These are phyloP conservation scores for Malus sieversii DNA, from an alignment of 306 rosid genomes.

Conservation along the genomic window DNA sequence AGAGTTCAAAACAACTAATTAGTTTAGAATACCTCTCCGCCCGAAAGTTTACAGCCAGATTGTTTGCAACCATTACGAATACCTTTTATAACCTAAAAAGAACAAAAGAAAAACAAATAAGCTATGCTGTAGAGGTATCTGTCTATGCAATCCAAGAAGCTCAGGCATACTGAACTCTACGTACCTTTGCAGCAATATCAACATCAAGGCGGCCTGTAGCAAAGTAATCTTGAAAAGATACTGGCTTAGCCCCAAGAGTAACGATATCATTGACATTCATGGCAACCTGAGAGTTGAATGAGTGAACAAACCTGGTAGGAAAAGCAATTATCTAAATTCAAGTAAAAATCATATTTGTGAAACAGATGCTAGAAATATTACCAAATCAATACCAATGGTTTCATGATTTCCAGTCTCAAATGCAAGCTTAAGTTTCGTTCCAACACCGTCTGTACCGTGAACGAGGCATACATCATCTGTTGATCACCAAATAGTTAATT, in stretches of 20 bases:
- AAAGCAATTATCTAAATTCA: too few relatives aligned
- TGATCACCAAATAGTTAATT: background rate
- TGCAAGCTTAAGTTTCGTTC: slow-evolving; percentile 84
- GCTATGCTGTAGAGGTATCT: background rate
- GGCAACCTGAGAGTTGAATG: slow-evolving; percentile 52
- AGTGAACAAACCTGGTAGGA: background rate
- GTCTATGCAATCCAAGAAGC: background rate
- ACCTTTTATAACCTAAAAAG: slow-evolving; percentile 71
- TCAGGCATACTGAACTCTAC: slow-evolving; percentile 5
- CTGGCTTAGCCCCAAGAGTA: slow-evolving; percentile 90
- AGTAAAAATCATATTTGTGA: background rate
- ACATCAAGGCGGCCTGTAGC: slow-evolving; percentile 85
- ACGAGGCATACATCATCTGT: slow-evolving; percentile 77
- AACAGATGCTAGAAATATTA: slow-evolving; percentile 6
- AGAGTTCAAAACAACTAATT: background rate
- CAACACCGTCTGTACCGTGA: slow-evolving; percentile 93
- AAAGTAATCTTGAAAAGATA: slow-evolving; percentile 88
- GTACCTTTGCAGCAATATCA: slow-evolving; percentile 77
- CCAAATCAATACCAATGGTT: slow-evolving; percentile 96
- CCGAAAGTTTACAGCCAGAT: slow-evolving; percentile 77
- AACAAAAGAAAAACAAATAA: background rate
- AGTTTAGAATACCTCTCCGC: slow-evolving; percentile 73
- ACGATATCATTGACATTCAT: slow-evolving; percentile 94
- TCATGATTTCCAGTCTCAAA: slow-evolving; percentile 86
- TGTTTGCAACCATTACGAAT: slow-evolving; percentile 80